Evolutionary conservation across 1,139 yeast species (phyloP).

Genomic region (Taiozyma sp.): DNA sequence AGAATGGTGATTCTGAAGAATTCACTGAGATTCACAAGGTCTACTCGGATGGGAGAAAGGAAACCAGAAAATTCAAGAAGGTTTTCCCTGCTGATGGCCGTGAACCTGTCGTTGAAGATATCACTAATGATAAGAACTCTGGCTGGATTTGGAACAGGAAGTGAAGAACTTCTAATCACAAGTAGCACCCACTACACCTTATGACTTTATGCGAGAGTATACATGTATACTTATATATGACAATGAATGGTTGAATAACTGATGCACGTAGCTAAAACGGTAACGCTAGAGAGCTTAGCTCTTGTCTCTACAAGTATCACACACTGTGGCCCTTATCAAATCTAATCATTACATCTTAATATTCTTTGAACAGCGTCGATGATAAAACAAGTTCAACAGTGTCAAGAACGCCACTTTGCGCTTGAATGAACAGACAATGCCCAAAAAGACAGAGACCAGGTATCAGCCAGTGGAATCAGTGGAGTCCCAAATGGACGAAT

Average conservation of each 20-base stretch:
- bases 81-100: conserved; percentile 32
- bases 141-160: conserved; percentile 18
- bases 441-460: not conserved
- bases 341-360: not conserved
- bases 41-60: conserved; percentile 63
- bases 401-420: not conserved
- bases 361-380: not conserved
- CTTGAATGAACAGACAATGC: not conserved
- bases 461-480: not conserved
- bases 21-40: conserved; percentile 46
- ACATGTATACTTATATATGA: not conserved
- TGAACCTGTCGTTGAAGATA: conserved; percentile 25
- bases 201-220: not conserved
- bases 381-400: no score
- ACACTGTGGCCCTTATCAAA: not conserved
- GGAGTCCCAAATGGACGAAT: not conserved
- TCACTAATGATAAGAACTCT: conserved; percentile 1
- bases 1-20: conserved; percentile 52
- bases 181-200: not conserved
- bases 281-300: no score
- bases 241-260: not conserved
- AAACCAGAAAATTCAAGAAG: conserved; percentile 31
- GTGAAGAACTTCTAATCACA: not conserved
- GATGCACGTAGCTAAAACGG: no score
- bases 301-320: no score